Base-by-base conservation (phyloP, 2,329 filamentous ascomycete genomes). In the Simplicillium sp. region DNA sequence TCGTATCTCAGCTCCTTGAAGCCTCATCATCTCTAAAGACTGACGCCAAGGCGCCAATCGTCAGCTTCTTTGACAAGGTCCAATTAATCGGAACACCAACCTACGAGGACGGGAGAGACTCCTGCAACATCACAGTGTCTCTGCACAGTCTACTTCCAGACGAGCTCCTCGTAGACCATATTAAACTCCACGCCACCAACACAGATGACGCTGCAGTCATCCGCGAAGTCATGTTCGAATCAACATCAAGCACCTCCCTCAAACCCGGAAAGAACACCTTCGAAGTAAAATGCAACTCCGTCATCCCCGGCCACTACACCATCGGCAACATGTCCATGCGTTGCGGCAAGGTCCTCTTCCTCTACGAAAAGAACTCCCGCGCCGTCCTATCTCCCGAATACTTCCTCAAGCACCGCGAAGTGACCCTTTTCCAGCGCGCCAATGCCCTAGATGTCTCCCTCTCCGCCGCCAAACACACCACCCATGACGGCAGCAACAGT, bases 401-500 rank as follows among this genome's bases (percentile, higher is more conserved):
- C 1, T 68, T 83, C 6, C 67, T 85, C 42, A 73, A 64, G 34
- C 68, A 73, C 13, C 70, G 82, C 0, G 74, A 76, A 7, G 69
- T 94, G 1, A 71, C 79, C n/a, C 71, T 90, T 20, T 94, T 86
- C 55, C 84, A 88, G 28, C 75, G 79, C 13, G 60, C 73, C 1
- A 70, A 79, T 36, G 75, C 84, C 0, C 75, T 96, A 4, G 76
- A 87, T 44, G 75, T 84, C 3, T 73, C 72, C 37, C 65, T 94
- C 7, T 70, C 67, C 34, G 70, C 84, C 1, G 79, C 84, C 1
- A 82, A 75, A 46, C 68, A 80, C 35, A 82, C 94, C 17, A 80
- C 90, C 46, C 75, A 98, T 5, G 86, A 94, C 55, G 81, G 81
- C 49, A 80, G 82, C 51, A 85, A 85, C 43, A 80, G 77, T 1